A percentile compares a stretch with the other conserved stretches of the same genome.
Conservation (phyloP, 148 eudicot genomes). For the Camellia japonica region DNA sequence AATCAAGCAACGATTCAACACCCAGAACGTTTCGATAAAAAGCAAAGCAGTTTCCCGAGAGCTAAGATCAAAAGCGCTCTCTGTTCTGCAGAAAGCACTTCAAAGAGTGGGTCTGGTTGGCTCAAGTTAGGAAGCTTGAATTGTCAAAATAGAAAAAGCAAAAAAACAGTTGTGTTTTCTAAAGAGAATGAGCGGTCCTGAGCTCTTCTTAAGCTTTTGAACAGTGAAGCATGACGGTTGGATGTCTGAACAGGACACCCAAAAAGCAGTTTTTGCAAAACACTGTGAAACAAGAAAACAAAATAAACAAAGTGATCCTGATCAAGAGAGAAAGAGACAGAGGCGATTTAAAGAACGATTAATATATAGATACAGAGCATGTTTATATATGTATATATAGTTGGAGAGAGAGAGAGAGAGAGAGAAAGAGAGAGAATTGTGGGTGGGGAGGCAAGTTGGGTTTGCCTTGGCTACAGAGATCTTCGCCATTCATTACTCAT, state of each 20-base stretch:
- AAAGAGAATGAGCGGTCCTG: slow-evolving; percentile 7
- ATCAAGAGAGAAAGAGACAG: neutral
- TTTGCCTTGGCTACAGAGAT: slow-evolving; percentile 30
- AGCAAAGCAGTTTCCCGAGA: neutral
- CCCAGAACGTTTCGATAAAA: neutral
- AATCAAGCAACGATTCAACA: neutral
- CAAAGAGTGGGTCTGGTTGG: neutral
- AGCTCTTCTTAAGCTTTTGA: slow-evolving; percentile 10
- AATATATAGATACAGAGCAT: slow-evolving; percentile 9
- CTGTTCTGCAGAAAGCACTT: neutral
- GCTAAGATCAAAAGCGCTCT: neutral
- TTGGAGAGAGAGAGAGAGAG: neutral
- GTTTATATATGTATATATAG: slow-evolving; percentile 3
- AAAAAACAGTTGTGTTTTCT: neutral
- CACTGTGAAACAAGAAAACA: slow-evolving; percentile 11
- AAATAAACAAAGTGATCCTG: neutral
- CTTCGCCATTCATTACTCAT: slow-evolving; percentile 10
- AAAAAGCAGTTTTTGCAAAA: slow-evolving; percentile 18
- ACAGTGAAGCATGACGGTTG: slow-evolving; percentile 10
- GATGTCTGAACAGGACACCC: slow-evolving; percentile 11
- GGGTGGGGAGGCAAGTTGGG: neutral
- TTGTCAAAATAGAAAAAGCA: neutral
- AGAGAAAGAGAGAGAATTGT: neutral
- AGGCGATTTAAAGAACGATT: neutral
- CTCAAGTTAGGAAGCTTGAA: slow-evolving; percentile 1